Percentiles rank a stretch among this genome's conserved stretches.
These are phyloP conservation scores for Salvia rosmarinus DNA, from an alignment of 257 asterid genomes.

Conservation along the genomic window DNA sequence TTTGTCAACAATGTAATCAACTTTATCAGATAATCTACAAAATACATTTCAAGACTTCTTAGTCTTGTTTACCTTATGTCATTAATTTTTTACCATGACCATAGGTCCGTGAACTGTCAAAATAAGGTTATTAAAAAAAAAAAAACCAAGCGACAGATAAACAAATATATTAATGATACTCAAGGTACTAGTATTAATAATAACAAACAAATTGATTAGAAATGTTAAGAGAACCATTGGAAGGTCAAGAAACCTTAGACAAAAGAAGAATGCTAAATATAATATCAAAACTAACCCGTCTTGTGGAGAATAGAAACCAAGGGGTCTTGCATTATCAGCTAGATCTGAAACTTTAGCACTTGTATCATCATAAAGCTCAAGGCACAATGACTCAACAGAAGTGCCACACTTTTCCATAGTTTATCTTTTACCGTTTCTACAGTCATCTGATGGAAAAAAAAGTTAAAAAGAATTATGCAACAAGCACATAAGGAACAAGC, in stretches of 20 bases:
- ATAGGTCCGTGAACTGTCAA: neutral
- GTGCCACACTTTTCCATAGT: constrained; percentile 95
- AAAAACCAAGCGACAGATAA: neutral
- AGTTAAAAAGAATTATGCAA: constrained; percentile 17
- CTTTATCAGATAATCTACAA: neutral
- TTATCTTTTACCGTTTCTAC: constrained; percentile 89
- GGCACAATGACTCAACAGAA: constrained; percentile 75
- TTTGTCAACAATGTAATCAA: neutral
- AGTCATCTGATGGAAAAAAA: constrained; percentile 63
- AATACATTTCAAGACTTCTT: neutral
- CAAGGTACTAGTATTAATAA: neutral
- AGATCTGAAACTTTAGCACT: constrained; percentile 67
- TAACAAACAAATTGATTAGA: neutral
- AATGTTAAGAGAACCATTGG: neutral
- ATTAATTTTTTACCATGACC: neutral
- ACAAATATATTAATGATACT: neutral
- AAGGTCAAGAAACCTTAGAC: neutral
- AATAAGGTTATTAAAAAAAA: neutral
- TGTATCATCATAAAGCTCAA: constrained; percentile 84
- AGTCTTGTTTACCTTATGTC: neutral
- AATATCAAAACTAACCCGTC: constrained; percentile 61
- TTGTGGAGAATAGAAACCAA: constrained; percentile 89
- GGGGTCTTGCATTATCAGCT: constrained; percentile 59
- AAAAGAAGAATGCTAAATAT: neutral
- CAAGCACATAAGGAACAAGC: constrained; percentile 27